Base-by-base conservation (phyloP, 495 filamentous ascomycete species). In the Penicillium tannophilum region DNA sequence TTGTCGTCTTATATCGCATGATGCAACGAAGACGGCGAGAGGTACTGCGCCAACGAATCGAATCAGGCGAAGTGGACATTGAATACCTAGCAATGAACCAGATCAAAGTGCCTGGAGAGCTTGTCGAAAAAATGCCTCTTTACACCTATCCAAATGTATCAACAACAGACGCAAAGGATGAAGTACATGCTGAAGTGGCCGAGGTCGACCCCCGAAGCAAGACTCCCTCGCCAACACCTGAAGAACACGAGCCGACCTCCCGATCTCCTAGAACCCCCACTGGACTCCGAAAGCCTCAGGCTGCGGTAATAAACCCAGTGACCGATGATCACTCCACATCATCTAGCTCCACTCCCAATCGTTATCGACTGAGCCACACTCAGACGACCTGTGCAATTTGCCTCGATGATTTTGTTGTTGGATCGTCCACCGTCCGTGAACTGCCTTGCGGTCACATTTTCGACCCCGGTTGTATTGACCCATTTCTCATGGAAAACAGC, bases 371-470 rank as follows among this genome's bases (percentile, higher is more conserved):
- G 49, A 68, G 67, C 61, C 61, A 70, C 63, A 72, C 64, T 19
- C 71, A 72, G 70, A 86, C 88, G 0, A 86, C 80, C 6, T 97
- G 93, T 66, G 81, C 87, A 6, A 96, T 97, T 56, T 98, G 93
- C 64, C 82, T 96, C 2, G 90, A 94, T 19, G 83, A 90, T 57
- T 98, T 89, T 68, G 79, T 85, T 24, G 82, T 86, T 17, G 79
- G 81, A 9, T 65, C 69, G 16, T 88, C 91, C 0, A 81, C 82
- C 23, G 90, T 97, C 58, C 88, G 92, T 39, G 90, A 95, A 70
- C 78, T 97, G 4, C 87, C 90, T 0, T 98, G 93, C 62, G 83
- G 88, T 0, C 93, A 98, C 67, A 92, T 97, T 55, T 98, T 91
- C 73, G 92, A 98, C 55, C 86, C 90, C 3, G 86, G 86, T 43